Percentiles rank a stretch among this genome's conserved stretches.
Evolutionary conservation across 129 eudicot species (phyloP).

Genomic region (Flaveria sonorensis): DNA sequence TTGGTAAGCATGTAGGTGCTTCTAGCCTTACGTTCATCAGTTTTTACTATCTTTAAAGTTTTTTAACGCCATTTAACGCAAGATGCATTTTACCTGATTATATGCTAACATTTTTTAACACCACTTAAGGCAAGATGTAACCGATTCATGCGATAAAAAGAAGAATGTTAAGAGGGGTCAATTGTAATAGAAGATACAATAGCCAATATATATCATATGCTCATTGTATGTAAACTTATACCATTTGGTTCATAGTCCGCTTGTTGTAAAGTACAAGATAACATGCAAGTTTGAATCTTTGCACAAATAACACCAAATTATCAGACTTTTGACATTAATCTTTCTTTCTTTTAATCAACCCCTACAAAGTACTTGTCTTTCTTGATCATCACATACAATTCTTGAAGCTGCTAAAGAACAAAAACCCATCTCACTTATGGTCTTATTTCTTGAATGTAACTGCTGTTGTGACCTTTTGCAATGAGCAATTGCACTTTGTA

Average conservation of each 20-base stretch:
- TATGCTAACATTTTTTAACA: too few relatives aligned
- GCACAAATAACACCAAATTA: constrained; percentile 29
- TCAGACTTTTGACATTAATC: constrained; percentile 25
- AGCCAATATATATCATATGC: not conserved
- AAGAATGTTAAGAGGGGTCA: too few relatives aligned
- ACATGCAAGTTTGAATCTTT: constrained; percentile 27
- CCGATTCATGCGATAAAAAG: too few relatives aligned
- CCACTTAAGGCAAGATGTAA: too few relatives aligned
- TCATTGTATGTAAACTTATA: not conserved
- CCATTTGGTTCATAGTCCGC: not conserved
- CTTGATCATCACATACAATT: constrained; percentile 57
- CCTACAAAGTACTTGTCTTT: constrained; percentile 66
- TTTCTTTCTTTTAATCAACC: constrained; percentile 39
- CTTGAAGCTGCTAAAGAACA: constrained; percentile 58
- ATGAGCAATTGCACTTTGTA: constrained; percentile 94
- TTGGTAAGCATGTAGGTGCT: too few relatives aligned
- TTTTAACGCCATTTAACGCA: too few relatives aligned
- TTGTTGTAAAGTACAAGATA: constrained; percentile 25
- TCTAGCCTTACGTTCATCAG: too few relatives aligned
- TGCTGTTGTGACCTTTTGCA: constrained; percentile 77
- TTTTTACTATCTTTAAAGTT: too few relatives aligned
- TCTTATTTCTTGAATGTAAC: constrained; percentile 52
- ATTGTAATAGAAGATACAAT: not conserved
- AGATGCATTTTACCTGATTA: too few relatives aligned
- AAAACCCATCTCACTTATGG: constrained; percentile 51